phyloP scores from a whole-genome alignment of 2,329 filamentous ascomycete species.

The Paracorniculantispora psalliotae region DNA sequence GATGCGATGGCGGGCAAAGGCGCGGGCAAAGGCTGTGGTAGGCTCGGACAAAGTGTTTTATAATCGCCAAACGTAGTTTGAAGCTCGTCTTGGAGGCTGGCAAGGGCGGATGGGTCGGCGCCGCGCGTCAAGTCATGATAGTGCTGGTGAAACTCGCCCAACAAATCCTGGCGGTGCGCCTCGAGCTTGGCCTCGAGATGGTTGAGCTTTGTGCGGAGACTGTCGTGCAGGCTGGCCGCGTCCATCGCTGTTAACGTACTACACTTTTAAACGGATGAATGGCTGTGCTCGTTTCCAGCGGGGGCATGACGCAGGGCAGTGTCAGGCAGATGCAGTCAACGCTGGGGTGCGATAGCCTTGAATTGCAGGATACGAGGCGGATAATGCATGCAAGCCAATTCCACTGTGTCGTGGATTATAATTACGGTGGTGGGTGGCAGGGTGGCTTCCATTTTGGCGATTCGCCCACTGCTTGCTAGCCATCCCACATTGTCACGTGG shows the following conservation, averaged over 20 bases:
- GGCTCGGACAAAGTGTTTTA: conserved; percentile 31
- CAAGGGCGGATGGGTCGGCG: conserved; percentile 42
- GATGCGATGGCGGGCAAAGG: neutral
- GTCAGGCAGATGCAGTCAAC: conserved; percentile 5
- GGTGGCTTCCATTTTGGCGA: conserved; percentile 1
- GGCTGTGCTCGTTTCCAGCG: conserved; percentile 20
- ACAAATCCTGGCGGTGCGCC: conserved; percentile 52
- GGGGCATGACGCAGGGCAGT: conserved; percentile 34
- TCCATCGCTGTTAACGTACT: conserved; percentile 27
- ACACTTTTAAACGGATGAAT: conserved; percentile 9
- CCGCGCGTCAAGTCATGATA: conserved; percentile 45
- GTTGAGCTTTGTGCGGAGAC: conserved; percentile 49
- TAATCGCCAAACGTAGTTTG: conserved; percentile 38
- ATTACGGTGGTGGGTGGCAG: neutral
- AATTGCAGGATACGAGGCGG: neutral
- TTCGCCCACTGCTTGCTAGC: conserved; percentile 2
- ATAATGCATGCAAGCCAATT: conserved; percentile 5
- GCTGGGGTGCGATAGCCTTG: neutral
- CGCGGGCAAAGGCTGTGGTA: conserved; percentile 19
- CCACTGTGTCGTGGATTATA: neutral
- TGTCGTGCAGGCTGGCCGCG: conserved; percentile 40
- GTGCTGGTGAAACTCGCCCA: conserved; percentile 52
- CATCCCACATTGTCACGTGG: conserved; percentile 10
- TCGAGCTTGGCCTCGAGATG: conserved; percentile 54
- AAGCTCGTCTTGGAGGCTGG: conserved; percentile 42